These are phyloP conservation scores for Zasmidium cellare DNA, from an alignment of 2,329 filamentous ascomycete genomes.

Conservation along the genomic window DNA sequence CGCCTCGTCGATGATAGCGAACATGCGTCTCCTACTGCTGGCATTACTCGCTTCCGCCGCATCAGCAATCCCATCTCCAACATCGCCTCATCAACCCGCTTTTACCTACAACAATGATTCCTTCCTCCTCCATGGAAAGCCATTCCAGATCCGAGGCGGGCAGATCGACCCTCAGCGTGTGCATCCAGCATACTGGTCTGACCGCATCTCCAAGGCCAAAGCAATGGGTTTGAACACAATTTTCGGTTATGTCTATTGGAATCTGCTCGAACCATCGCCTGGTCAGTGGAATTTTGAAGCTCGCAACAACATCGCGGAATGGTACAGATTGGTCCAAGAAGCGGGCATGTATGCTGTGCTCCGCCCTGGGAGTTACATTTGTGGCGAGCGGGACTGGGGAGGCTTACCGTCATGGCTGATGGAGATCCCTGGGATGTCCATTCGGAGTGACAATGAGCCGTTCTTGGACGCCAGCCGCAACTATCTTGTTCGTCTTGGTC, in stretches of 20 bases:
- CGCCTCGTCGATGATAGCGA: neutral
- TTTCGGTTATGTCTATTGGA: constrained; percentile 55
- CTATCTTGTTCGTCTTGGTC: constrained; percentile 43
- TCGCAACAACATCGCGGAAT: constrained; percentile 50
- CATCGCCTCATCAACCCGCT: neutral
- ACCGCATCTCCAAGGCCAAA: constrained; percentile 47
- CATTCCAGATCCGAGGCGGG: constrained; percentile 46
- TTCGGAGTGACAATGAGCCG: constrained; percentile 43
- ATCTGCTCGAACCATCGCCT: constrained; percentile 45
- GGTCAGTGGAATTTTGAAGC: constrained; percentile 42
- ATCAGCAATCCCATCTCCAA: neutral
- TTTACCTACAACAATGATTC: constrained; percentile 9
- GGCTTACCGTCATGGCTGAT: constrained; percentile 51
- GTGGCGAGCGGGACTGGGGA: constrained; percentile 53
- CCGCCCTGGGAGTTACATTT: constrained; percentile 51
- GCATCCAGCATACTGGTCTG: constrained; percentile 48
- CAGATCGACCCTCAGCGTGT: constrained; percentile 55
- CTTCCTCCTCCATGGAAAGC: constrained; percentile 10
- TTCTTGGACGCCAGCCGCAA: constrained; percentile 41
- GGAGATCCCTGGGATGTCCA: constrained; percentile 42
- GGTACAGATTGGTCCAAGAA: constrained; percentile 50
- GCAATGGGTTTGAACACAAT: constrained; percentile 55
- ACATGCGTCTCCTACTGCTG: neutral
- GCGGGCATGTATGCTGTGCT: constrained; percentile 49
- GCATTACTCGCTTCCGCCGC: neutral